Conservation (phyloP, 2,329 filamentous ascomycete genomes). For the Geoglossum cookeanum region DNA sequence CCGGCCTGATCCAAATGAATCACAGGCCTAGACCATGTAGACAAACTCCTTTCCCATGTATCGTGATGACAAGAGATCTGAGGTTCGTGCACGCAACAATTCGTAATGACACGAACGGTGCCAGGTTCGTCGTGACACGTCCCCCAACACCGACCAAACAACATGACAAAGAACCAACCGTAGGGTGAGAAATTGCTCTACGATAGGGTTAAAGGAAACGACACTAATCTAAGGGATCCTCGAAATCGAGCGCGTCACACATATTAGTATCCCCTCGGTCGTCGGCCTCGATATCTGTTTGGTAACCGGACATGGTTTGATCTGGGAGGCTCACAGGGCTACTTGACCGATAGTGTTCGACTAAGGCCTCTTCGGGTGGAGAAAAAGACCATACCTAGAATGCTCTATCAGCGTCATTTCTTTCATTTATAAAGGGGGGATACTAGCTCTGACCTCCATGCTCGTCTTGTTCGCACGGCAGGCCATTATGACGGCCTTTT, state of each 20-base stretch:
- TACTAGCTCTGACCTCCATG: constrained; percentile 61
- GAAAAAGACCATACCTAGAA: constrained; percentile 83
- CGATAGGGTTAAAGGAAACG: background rate
- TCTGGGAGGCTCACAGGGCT: constrained; percentile 26
- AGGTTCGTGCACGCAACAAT: background rate
- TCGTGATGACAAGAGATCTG: background rate
- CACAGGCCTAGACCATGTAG: background rate
- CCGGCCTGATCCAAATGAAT: background rate
- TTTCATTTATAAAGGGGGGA: constrained; percentile 6
- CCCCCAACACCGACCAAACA: background rate
- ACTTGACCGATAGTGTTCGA: constrained; percentile 19
- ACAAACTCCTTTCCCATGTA: background rate
- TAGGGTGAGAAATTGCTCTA: background rate
- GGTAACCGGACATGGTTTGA: constrained; percentile 13
- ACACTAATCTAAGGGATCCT: background rate
- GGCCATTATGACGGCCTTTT: constrained; percentile 93
- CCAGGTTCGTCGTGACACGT: background rate
- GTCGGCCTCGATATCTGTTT: constrained; percentile 3
- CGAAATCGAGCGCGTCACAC: background rate
- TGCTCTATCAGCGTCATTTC: constrained; percentile 15
- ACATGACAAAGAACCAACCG: background rate
- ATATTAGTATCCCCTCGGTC: constrained; percentile 4
- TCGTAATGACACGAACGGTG: background rate
- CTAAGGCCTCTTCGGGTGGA: constrained; percentile 47
- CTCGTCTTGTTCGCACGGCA: constrained; percentile 69